Evolutionary conservation across 2,329 filamentous ascomycete species (phyloP), one percentile per base, ranked within the genome.

Genomic region (Fusarium floridanum): DNA sequence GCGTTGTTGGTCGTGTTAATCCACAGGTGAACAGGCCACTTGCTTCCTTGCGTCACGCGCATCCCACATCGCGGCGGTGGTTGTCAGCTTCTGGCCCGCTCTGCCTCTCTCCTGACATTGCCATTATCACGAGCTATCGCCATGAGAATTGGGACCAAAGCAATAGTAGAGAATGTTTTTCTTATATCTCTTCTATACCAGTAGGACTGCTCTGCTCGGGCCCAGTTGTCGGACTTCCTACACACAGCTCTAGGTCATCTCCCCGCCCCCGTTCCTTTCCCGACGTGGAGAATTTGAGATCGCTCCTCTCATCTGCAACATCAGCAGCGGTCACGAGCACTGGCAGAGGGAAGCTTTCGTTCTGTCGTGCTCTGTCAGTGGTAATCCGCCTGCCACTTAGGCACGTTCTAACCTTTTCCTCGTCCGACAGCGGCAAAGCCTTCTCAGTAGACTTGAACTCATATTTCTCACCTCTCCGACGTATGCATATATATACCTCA

Each of bases 401-500:
- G 22, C 8, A 22, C 24, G 12, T 37, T 27, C 43, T 56, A 11
- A 69, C 67, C 39, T 69, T 69, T 62, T 73, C 68, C 39, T 69
- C 22, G 7, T 70, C 60, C n/a, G 62, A 64, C 5, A 73, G 70
- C 10, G 62, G 62, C 48, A 70, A 67, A 2, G 60, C 68, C 22
- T 62, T 71, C 5, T 71, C 63, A 37, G 68, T 68, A 68, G 71
- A 73, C 61, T 71, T 68, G 2, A 73, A 73, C 62, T 73, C 60
- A 43, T 69, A 70, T 22, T 66, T 73, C 32, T 73, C 29, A 5
- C 70, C n/a, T n/a, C 60, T 70, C 12, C 55, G 64, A 14, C 61
- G 64, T 17, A 70, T 64, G 20, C 62, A 67, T 11, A 72, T 55
- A 27, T 70, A 72, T 43, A 73, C 53, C 48, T 71, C 62, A 32